phyloP scores from a whole-genome alignment of 805 yeast species.

The Hanseniaspora osmophila region DNA sequence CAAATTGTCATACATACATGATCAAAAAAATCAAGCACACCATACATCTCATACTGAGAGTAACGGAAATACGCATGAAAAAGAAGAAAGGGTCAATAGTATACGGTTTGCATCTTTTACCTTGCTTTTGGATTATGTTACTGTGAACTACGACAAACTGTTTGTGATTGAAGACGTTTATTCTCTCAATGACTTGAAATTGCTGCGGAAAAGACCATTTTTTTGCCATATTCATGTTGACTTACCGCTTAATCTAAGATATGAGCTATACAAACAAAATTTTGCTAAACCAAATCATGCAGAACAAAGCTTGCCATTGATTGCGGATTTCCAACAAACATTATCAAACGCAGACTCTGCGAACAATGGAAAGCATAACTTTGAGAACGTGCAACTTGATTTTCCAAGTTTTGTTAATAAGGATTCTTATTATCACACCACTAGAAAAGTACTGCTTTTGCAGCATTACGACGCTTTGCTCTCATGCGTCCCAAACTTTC shows the following conservation, averaged over 20 bases:
- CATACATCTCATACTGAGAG: too few relatives aligned
- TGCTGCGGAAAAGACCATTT: slow-evolving; percentile 58
- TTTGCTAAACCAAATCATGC: slow-evolving; percentile 4
- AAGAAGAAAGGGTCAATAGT: background rate
- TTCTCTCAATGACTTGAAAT: slow-evolving; percentile 28
- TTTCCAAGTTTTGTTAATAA: slow-evolving; percentile 9
- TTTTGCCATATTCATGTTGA: slow-evolving; percentile 69
- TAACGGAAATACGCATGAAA: background rate
- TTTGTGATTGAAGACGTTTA: slow-evolving; percentile 44
- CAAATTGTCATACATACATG: background rate
- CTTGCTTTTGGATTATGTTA: slow-evolving; percentile 41
- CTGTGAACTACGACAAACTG: slow-evolving; percentile 49
- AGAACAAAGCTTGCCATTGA: too few relatives aligned
- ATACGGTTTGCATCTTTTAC: background rate
- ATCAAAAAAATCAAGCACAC: background rate
- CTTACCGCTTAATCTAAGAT: slow-evolving; percentile 46
- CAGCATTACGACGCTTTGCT: background rate
- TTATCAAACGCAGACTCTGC: too few relatives aligned
- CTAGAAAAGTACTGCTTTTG: slow-evolving; percentile 5
- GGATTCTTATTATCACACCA: slow-evolving; percentile 15
- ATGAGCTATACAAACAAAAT: slow-evolving; percentile 10
- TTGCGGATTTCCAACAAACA: too few relatives aligned
- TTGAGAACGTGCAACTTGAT: slow-evolving; percentile 11
- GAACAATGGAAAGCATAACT: slow-evolving; percentile 16
- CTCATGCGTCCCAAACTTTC: background rate